Conservation (phyloP, 2,329 filamentous ascomycete genomes). For the Fusarium abutilonis region DNA sequence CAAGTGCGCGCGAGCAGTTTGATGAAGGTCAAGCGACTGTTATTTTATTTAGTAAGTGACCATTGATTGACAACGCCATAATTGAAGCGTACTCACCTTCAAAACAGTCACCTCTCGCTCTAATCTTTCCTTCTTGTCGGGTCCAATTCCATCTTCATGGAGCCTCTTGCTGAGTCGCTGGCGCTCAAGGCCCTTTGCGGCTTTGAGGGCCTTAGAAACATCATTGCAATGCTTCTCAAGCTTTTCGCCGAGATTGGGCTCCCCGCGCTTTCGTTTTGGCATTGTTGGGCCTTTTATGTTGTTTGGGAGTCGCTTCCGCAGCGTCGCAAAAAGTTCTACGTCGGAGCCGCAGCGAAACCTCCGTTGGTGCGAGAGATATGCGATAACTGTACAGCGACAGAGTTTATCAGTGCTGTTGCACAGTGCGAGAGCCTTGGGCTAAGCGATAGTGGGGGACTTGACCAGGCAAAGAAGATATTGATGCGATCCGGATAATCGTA, state of each 20-base stretch:
- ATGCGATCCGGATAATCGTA: conserved; percentile 29
- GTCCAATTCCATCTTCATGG: conserved; percentile 56
- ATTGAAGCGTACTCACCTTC: conserved; percentile 54
- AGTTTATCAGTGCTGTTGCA: accelerated
- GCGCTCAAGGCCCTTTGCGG: conserved; percentile 78
- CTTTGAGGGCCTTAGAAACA: conserved; percentile 74
- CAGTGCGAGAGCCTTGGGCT: conserved; percentile 23
- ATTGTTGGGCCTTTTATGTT: conserved; percentile 50
- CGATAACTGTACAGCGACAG: conserved; percentile 19
- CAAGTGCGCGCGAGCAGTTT: conserved; percentile 66
- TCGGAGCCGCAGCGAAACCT: conserved; percentile 52
- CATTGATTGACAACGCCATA: background rate
- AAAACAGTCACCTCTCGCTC: conserved; percentile 68
- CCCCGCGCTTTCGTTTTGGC: conserved; percentile 67
- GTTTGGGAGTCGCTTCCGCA: conserved; percentile 19
- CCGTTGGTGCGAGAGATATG: conserved; percentile 61
- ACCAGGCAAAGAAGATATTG: background rate
- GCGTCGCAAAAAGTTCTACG: conserved; percentile 36
- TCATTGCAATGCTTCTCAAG: conserved; percentile 67
- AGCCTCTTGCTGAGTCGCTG: conserved; percentile 75
- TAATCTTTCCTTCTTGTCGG: conserved; percentile 66
- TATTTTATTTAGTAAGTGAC: background rate
- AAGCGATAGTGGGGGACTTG: conserved; percentile 28
- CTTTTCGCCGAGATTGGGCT: conserved; percentile 59
- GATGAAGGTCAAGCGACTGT: conserved; percentile 66